Base-by-base conservation (phyloP, 805 yeast species). In the Spencermartinsiella europaea region DNA sequence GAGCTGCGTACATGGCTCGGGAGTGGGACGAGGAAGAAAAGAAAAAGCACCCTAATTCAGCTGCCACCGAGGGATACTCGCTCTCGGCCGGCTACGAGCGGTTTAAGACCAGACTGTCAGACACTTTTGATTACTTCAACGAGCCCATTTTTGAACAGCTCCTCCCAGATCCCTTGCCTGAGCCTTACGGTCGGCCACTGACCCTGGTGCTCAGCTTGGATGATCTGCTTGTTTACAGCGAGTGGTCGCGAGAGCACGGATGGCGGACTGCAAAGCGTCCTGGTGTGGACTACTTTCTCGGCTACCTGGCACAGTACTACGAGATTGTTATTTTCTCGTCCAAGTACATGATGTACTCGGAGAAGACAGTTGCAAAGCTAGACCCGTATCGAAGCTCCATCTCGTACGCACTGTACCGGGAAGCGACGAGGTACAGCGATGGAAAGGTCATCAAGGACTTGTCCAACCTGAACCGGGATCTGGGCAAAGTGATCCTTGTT, bases 211-310 rank as follows among this genome's bases (percentile, higher is more conserved):
- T 93, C 57, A 82, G 86, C 25, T 75, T 93, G 60, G 99, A 93
- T 59, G 99, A 93, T 61, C 71, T 93, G 50, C 75, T 93, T 62
- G 79, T 91, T 47, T 96, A 93, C 65, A 81, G 95, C 34, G 86
- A 84, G 52, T 93, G 99, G 99, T 78, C 86, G 47, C 79, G 87
- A 56, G 80, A 86, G 66, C 75, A 80, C 63, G 99, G 99, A 45
- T 93, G 99, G 99, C 83, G 93, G 71, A 91, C 97, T 14, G 98
- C 96, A 25, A 93, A 93, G 74, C 87, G 99, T 72, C 98, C 99
- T 28, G 99, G 99, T 52, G 81, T 88, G 51, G 99, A 95, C 67
- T 93, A 93, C 73, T 93, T 93, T 70, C 72, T 93, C 63, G 96
- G 95, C 22, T 93, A 93, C 68, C 73, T 93, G 58, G 85, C 96